Evolutionary conservation across 2,329 filamentous ascomycete genomes (phyloP), one percentile per base, ranked within the genome.

Genomic region (Fusarium sp.): DNA sequence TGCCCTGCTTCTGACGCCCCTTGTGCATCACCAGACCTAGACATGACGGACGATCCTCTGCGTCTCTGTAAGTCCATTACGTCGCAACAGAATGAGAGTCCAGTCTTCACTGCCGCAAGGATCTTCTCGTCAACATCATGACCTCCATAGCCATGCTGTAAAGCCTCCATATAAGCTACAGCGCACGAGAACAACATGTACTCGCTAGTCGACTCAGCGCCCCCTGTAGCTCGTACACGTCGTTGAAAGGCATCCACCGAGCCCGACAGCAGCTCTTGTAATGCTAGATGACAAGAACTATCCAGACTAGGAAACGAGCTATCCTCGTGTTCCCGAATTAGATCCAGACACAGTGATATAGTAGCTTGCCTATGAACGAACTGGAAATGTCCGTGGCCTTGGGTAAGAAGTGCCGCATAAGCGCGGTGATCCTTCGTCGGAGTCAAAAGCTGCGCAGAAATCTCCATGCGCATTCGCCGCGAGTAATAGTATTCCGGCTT

Each of bases 121-220:
- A 44, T 6, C 7, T 5, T 21, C 6, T 15, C 3, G 0, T 3
- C 4, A 2, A 19, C 23, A 0, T 12, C 3, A 12, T 12, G 3
- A 10, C 6, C 10, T 2, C 14, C 20, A 1, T 30, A 32, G 7
- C 28, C 28, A 32, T 11, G 4, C 1, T 36, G 39, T 11, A 52
- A 6, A 14, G 5, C 23, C 15, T 52, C 26, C 3, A 52, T n/a
- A 7, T n/a, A 45, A 2, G 28, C 32, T 8, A 20, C n/a, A 6
- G 39, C 49, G 17, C 21, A 15, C 7, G 39, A 52, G 12, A 52
- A 52, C 14, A 52, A 14, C 12, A 52, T 1, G 6, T 26, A 52
- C 17, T 52, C 49, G 3, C 23, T 28, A 7, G 39, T 45, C 11
- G 49, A 45, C 11, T 26, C 21, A 2, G 17, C n/a, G 4, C 39